Evolutionary conservation across 257 asterid species (phyloP).

Genomic region (Petunia secreta): DNA sequence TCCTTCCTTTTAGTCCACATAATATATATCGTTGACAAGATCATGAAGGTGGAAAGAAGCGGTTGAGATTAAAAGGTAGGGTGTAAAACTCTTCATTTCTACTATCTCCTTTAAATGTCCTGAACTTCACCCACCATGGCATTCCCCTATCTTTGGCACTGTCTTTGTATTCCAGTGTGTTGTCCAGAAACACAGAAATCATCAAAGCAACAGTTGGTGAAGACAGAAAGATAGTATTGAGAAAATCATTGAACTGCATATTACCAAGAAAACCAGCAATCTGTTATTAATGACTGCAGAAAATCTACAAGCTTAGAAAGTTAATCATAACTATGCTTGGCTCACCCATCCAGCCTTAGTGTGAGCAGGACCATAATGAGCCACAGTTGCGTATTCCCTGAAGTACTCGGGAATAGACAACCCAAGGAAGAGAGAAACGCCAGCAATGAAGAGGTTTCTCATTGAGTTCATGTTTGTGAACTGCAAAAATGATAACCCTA

Average conservation of each 20-base stretch:
- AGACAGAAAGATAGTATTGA: slow-evolving; percentile 82
- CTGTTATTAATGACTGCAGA: neutral
- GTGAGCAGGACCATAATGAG: slow-evolving; percentile 88
- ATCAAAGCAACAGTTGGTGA: slow-evolving; percentile 88
- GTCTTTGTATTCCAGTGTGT: slow-evolving; percentile 92
- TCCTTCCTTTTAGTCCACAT: slow-evolving; percentile 5
- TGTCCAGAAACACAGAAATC: slow-evolving; percentile 80
- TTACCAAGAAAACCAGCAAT: neutral
- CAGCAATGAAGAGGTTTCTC: slow-evolving; percentile 89
- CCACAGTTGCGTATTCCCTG: slow-evolving; percentile 75
- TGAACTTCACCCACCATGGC: slow-evolving; percentile 99
- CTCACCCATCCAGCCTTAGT: slow-evolving; percentile 96
- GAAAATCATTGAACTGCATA: slow-evolving; percentile 89
- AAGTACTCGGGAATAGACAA: slow-evolving; percentile 94
- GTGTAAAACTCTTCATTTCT: slow-evolving; percentile 96
- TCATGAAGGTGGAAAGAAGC: slow-evolving; percentile 96
- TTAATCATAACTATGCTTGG: neutral
- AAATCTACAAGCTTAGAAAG: neutral
- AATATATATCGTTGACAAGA: neutral
- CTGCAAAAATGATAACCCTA: slow-evolving; percentile 89
- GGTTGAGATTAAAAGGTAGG: slow-evolving; percentile 92
- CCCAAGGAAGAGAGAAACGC: slow-evolving; percentile 90
- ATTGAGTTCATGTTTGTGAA: slow-evolving; percentile 97
- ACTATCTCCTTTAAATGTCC: slow-evolving; percentile 88
- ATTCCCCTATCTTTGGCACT: slow-evolving; percentile 90